Base-by-base conservation (phyloP, 441 rosid genomes). In the Euphorbia celastroides region DNA sequence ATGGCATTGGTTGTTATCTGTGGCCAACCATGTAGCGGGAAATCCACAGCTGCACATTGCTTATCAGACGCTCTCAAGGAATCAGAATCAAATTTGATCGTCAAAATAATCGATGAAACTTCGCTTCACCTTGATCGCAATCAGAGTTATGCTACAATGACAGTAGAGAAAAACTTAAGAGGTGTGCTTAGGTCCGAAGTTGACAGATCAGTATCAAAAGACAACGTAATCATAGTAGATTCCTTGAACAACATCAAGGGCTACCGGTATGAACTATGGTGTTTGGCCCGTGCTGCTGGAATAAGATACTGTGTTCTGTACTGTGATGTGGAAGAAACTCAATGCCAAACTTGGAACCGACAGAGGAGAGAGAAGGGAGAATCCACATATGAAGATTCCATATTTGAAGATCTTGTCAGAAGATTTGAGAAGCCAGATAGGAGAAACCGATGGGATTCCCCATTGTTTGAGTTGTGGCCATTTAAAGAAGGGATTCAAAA, bases 371-470 rank as follows among this genome's bases (percentile, higher is more conserved):
- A 75, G 64, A 85, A 75, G 74, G 89, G 92, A 13, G 89, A 83
- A 61, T 80, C 80, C 31, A 62, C 88, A 0, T 89, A 89, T 51
- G 79, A 88, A 1, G 88, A 87, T 71, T 73, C 72, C 20, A 83
- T 94, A 68, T 86, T 89, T 57, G 94, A 82, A 57, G 97, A 89
- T 78, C 76, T 91, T 52, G 81, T 75, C 57, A 83, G 96, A 72
- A 86, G 97, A 73, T 91, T 94, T 5, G 99, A 94, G 88, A 87
- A 76, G 64, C 96, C 96, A 0, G 97, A 91, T 74, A 81, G 88
- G 72, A 84, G 96, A 70, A 94, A 84, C 72, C 81, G 97, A 0
- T 94, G 99, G 99, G 99, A 93, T 77, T 91, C 99, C 2, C 97
- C 99, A 30, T 80, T 89, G 74, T 91, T 89, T 62, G 96, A 91